Evolutionary conservation across 2,329 filamentous ascomycete species (phyloP).

Genomic region (Cucurbitaria berberidis): DNA sequence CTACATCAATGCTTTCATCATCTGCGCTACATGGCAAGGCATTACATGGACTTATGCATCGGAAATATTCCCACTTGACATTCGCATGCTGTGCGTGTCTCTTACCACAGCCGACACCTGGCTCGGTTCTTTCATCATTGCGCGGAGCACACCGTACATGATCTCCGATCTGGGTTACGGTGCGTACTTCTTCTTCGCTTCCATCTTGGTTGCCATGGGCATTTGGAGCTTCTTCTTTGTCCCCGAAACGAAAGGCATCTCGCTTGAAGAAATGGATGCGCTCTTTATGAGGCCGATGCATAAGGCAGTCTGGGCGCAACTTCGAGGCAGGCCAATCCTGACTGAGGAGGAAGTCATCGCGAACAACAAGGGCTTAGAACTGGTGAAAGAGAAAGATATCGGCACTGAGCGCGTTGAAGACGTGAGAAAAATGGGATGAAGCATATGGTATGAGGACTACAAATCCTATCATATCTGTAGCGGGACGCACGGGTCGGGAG

Average conservation of each 20-base stretch:
- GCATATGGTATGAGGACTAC: background rate
- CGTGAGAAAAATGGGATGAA: conserved; percentile 8
- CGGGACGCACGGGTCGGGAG: background rate
- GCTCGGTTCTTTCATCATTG: conserved; percentile 51
- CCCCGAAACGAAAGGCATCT: conserved; percentile 41
- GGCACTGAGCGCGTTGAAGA: conserved; percentile 28
- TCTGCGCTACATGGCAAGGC: conserved; percentile 54
- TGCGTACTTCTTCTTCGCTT: conserved; percentile 49
- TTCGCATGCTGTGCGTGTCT: conserved; percentile 50
- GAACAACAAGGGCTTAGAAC: conserved; percentile 23
- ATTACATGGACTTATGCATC: conserved; percentile 55
- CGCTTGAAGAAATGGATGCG: conserved; percentile 41
- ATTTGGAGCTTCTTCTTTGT: conserved; percentile 44
- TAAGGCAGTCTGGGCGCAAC: conserved; percentile 39
- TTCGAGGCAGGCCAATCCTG: conserved; percentile 29
- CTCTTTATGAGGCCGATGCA: conserved; percentile 39
- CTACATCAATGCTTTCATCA: conserved; percentile 62
- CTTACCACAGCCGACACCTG: conserved; percentile 49
- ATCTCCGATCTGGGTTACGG: conserved; percentile 47
- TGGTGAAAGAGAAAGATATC: conserved; percentile 21
- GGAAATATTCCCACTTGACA: conserved; percentile 56
- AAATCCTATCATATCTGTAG: background rate
- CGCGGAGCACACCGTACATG: conserved; percentile 49
- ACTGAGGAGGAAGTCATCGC: conserved; percentile 20
- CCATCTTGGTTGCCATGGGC: conserved; percentile 37